Conservation (phyloP, 2,329 filamentous ascomycete genomes). For the Penicillium sp. region DNA sequence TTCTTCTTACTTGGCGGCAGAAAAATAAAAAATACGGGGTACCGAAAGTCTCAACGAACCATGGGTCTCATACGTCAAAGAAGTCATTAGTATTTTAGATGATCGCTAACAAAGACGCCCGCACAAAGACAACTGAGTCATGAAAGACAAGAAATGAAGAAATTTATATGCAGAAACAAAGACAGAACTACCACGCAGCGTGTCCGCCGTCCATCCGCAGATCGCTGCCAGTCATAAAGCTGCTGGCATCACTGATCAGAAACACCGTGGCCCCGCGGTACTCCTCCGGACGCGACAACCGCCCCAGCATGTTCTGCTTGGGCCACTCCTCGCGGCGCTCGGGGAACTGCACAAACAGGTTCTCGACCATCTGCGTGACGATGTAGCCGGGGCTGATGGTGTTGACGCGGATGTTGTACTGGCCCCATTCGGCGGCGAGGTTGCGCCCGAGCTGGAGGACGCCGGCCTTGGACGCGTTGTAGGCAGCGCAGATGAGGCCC, state of each 20-base stretch:
- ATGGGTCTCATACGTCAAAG: too few relatives aligned
- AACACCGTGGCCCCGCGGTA: conserved; percentile 57
- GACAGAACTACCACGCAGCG: conserved; percentile 45
- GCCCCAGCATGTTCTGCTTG: conserved; percentile 77
- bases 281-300: conserved; percentile 64
- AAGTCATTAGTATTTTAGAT: too few relatives aligned
- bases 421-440: conserved; percentile 48
- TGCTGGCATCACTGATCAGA: conserved; percentile 47
- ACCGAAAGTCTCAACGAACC: too few relatives aligned
- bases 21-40: too few relatives aligned
- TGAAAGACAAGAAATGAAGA: background rate
- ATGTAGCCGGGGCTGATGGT: conserved; percentile 48
- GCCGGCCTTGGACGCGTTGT: conserved; percentile 48
- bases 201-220: conserved; percentile 54
- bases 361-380: conserved; percentile 44
- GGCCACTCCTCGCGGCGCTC: conserved; percentile 78
- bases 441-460: conserved; percentile 46
- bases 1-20: too few relatives aligned
- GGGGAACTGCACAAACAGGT: conserved; percentile 59
- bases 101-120: too few relatives aligned
- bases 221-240: conserved; percentile 55
- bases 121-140: too few relatives aligned
- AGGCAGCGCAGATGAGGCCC: conserved; percentile 47
- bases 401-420: conserved; percentile 48
- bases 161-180: background rate